Conservation (phyloP, 208 protist genomes). For the Trypanosomatidae sp. region DNA sequence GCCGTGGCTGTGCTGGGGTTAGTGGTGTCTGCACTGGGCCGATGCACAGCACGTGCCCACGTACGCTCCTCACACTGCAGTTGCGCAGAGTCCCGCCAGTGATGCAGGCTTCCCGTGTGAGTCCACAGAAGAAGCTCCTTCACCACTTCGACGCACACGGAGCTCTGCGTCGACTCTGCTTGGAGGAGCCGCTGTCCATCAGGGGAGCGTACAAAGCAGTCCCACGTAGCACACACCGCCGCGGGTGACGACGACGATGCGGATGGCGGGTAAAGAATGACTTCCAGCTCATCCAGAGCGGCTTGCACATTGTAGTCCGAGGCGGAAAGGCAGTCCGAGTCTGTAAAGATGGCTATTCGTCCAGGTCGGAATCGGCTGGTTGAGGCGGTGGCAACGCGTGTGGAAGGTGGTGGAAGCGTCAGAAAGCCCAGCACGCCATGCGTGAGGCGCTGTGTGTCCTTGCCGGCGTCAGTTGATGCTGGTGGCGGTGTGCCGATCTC, state of each 20-base stretch:
- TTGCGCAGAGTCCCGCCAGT: constrained; percentile 2
- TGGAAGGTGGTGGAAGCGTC: background rate
- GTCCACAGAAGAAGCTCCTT: constrained; percentile 36
- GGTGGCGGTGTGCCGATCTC: background rate
- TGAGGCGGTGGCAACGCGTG: background rate
- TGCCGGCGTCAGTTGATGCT: background rate
- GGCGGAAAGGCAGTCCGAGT: constrained; percentile 47
- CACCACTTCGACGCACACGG: constrained; percentile 38
- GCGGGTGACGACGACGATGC: background rate
- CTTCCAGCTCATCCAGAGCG: constrained; percentile 15
- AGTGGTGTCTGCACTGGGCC: background rate
- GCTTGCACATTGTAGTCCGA: constrained; percentile 17
- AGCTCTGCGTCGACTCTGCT: constrained; percentile 16
- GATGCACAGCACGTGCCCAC: background rate
- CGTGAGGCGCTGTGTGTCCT: background rate
- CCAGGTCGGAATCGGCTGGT: background rate
- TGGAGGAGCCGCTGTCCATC: constrained; percentile 15
- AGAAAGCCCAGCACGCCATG: constrained; percentile 22
- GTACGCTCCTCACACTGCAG: constrained; percentile 14
- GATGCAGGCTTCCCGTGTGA: background rate
- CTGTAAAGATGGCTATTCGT: constrained; percentile 52
- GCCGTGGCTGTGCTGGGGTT: background rate
- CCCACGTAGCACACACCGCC: constrained; percentile 1
- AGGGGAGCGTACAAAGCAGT: background rate
- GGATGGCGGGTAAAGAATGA: background rate